phyloP scores from a whole-genome alignment of 1,284 basidiomycete species.

The Malassezia pachydermatis region DNA sequence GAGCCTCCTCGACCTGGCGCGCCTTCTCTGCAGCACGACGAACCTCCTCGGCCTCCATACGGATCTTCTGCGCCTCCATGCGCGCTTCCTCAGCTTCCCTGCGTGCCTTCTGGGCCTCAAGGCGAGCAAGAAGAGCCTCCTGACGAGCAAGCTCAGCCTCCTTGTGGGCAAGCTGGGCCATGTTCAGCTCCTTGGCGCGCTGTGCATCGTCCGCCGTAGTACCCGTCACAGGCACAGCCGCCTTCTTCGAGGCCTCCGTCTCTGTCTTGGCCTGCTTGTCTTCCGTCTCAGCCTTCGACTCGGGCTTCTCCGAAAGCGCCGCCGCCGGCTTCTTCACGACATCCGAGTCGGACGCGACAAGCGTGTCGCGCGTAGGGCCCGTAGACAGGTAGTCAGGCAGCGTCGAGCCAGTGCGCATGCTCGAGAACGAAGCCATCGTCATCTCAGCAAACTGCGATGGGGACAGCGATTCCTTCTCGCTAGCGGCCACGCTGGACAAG shows the following conservation, averaged over 20 bases:
- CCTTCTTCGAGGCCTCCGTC: not conserved
- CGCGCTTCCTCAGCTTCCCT: slow-evolving; percentile 1
- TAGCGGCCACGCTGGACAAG: not conserved
- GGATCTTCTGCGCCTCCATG: not conserved
- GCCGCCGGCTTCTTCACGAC: not conserved
- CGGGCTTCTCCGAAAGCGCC: not conserved
- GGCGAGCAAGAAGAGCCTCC: not conserved
- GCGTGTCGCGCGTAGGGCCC: not conserved
- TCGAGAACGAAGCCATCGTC: slow-evolving; percentile 2
- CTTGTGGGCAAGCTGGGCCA: not conserved
- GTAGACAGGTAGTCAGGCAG: slow-evolving; percentile 6
- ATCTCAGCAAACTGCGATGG: slow-evolving; percentile 8
- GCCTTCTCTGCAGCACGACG: slow-evolving; percentile 1
- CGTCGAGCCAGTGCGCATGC: slow-evolving; percentile 2
- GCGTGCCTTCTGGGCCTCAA: slow-evolving; percentile 8
- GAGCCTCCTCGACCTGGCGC: not conserved
- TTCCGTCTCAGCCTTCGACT: not conserved
- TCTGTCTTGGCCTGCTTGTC: not conserved
- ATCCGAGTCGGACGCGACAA: too few species aligned
- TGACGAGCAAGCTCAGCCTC: slow-evolving; percentile 4
- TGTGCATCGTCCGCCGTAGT: not conserved
- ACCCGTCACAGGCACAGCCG: too few species aligned
- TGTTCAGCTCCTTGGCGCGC: not conserved
- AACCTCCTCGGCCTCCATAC: not conserved
- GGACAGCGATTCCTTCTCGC: slow-evolving; percentile 1